phyloP scores from a whole-genome alignment of 768 basidiomycete species.

The Agrocybe pediades region DNA sequence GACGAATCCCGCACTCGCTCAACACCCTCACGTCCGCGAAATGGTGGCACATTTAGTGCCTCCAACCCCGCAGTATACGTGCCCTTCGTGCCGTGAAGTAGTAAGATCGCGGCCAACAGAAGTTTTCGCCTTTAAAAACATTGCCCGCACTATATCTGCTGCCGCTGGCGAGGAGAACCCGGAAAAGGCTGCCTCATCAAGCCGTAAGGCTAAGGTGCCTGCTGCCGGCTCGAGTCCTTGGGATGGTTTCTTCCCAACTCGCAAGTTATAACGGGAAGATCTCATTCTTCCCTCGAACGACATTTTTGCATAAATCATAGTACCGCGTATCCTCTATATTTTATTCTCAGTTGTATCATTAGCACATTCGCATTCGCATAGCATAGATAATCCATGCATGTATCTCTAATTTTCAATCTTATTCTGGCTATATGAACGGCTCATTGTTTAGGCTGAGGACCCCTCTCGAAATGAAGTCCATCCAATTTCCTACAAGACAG shows the following conservation, averaged over 20 bases:
- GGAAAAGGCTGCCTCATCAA: slow-evolving; percentile 22
- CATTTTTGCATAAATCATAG: not conserved
- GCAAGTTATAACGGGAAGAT: slow-evolving; percentile 12
- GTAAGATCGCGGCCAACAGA: slow-evolving; percentile 56
- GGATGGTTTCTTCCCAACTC: slow-evolving; percentile 47
- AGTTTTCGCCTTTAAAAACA: slow-evolving; percentile 65
- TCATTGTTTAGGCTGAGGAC: no score
- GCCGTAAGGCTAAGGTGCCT: slow-evolving; percentile 22
- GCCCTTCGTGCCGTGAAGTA: slow-evolving; percentile 63
- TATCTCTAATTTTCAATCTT: no score
- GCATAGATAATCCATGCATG: slow-evolving; percentile 3
- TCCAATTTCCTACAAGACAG: not conserved
- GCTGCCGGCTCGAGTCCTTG: slow-evolving; percentile 33
- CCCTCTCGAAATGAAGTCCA: no score
- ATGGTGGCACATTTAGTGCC: slow-evolving; percentile 28
- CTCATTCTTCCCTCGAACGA: not conserved
- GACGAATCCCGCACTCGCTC: slow-evolving; percentile 23
- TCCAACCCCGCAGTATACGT: slow-evolving; percentile 58
- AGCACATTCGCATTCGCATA: not conserved
- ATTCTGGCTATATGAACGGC: no score
- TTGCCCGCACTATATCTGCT: no score
- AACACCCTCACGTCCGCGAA: slow-evolving; percentile 28
- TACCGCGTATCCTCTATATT: slow-evolving; percentile 1
- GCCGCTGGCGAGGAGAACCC: slow-evolving; percentile 49
- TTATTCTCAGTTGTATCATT: not conserved